phyloP scores from a whole-genome alignment of 2,329 filamentous ascomycete species.

The Lachnellula cervina region DNA sequence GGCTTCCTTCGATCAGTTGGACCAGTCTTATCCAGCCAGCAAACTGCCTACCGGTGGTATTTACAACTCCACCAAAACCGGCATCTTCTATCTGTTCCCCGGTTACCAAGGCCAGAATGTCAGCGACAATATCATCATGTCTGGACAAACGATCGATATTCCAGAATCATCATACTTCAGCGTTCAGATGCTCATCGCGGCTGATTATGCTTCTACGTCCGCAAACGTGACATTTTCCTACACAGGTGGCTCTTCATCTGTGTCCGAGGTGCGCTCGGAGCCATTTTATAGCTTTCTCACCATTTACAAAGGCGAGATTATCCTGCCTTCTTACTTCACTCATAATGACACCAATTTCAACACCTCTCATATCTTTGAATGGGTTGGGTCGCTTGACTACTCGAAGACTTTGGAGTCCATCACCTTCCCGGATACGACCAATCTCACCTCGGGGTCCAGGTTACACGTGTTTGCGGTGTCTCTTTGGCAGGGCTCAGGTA shows the following conservation, averaged over 20 bases:
- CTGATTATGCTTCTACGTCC: slow-evolving; percentile 36
- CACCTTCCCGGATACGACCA: slow-evolving; percentile 37
- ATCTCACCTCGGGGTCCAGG: slow-evolving; percentile 29
- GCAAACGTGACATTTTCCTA: slow-evolving; percentile 41
- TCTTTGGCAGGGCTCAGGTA: slow-evolving; percentile 33
- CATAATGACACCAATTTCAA: slow-evolving; percentile 38
- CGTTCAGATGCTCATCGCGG: slow-evolving; percentile 39
- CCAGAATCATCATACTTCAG: slow-evolving; percentile 36
- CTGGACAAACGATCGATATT: slow-evolving; percentile 36
- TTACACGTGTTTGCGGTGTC: slow-evolving; percentile 42
- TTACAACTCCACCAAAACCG: slow-evolving; percentile 38
- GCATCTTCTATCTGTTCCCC: slow-evolving; percentile 39
- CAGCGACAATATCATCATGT: slow-evolving; percentile 41
- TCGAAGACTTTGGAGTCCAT: slow-evolving; percentile 37
- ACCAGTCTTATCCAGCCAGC: slow-evolving; percentile 39
- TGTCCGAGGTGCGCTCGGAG: slow-evolving; percentile 39
- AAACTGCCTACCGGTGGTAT: slow-evolving; percentile 26
- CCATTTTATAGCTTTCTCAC: slow-evolving; percentile 42
- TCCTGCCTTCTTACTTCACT: slow-evolving; percentile 40
- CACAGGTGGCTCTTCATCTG: slow-evolving; percentile 36
- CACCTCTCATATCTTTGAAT: slow-evolving; percentile 42
- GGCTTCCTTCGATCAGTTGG: slow-evolving; percentile 40
- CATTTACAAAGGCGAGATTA: slow-evolving; percentile 42
- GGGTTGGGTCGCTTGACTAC: slow-evolving; percentile 35
- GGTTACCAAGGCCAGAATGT: slow-evolving; percentile 35